Evolutionary conservation across 371 early-diverging fungal species (phyloP).

Genomic region (Rhizomucor miehei): DNA sequence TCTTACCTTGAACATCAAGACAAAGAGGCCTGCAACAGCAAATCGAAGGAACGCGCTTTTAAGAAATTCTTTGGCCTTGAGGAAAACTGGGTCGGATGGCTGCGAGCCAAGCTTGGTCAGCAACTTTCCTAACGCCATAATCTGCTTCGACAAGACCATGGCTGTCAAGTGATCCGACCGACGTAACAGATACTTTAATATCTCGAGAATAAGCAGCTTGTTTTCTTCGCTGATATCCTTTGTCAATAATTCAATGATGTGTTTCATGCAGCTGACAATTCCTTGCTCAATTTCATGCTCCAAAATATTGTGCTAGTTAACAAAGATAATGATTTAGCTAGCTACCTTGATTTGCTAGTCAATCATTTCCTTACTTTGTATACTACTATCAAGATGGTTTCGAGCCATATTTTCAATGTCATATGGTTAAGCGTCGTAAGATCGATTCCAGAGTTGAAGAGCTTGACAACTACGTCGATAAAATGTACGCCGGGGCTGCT

Average conservation of each 20-base stretch:
- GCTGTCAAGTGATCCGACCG: slow-evolving; percentile 62
- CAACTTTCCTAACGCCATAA: slow-evolving; percentile 53
- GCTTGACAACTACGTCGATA: slow-evolving; percentile 48
- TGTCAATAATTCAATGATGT: slow-evolving; percentile 39
- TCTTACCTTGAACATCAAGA: slow-evolving; percentile 57
- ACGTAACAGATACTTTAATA: slow-evolving; percentile 50
- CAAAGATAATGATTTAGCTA: neutral
- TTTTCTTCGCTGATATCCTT: slow-evolving; percentile 62
- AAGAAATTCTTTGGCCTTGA: slow-evolving; percentile 55
- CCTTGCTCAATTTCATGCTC: slow-evolving; percentile 37
- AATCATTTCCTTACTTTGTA: slow-evolving; percentile 64
- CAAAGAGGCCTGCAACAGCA: slow-evolving; percentile 60
- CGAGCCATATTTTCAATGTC: slow-evolving; percentile 56
- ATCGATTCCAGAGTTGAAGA: slow-evolving; percentile 44
- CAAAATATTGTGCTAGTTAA: slow-evolving; percentile 53
- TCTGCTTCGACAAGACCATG: slow-evolving; percentile 58
- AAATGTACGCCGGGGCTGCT: slow-evolving; percentile 46
- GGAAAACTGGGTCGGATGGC: slow-evolving; percentile 48
- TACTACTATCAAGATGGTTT: slow-evolving; percentile 50
- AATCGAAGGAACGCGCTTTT: slow-evolving; percentile 59
- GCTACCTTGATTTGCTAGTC: no score
- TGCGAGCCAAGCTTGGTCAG: slow-evolving; percentile 50
- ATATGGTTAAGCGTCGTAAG: slow-evolving; percentile 40
- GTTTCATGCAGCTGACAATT: slow-evolving; percentile 47
- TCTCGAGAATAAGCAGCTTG: slow-evolving; percentile 53